These are phyloP conservation scores for Calocera cornea DNA, from an alignment of 768 basidiomycete species.

Conservation along the genomic window DNA sequence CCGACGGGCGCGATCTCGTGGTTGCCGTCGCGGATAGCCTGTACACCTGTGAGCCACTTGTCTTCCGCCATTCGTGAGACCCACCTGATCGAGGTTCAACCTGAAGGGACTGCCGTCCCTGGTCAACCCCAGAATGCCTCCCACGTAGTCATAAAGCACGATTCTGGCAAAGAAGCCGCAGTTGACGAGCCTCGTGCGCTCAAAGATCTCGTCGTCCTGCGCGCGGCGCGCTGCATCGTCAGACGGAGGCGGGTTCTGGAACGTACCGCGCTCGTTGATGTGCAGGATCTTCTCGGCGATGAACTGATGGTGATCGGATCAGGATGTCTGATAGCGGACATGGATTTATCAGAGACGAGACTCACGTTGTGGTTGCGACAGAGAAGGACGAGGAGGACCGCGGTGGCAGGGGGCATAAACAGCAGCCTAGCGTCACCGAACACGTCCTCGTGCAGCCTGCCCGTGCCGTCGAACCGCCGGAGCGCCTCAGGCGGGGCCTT, in stretches of 20 bases:
- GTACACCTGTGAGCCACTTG: background rate
- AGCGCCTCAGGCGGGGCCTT: slow-evolving; percentile 2
- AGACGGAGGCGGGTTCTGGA: slow-evolving; percentile 20
- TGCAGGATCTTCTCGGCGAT: slow-evolving; percentile 51
- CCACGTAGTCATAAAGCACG: slow-evolving; percentile 16
- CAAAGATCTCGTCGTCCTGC: slow-evolving; percentile 70
- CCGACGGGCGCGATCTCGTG: slow-evolving; percentile 2
- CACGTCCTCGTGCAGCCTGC: slow-evolving; percentile 50
- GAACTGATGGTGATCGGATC: slow-evolving; percentile 32
- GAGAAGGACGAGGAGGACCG: slow-evolving; percentile 44
- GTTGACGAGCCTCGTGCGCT: slow-evolving; percentile 52
- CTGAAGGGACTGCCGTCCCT: slow-evolving; percentile 15
- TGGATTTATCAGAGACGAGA: slow-evolving; percentile 32
- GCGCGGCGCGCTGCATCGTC: slow-evolving; percentile 20
- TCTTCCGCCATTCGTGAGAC: slow-evolving; percentile 32
- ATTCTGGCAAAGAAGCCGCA: slow-evolving; percentile 23
- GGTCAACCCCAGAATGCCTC: slow-evolving; percentile 9
- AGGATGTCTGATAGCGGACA: slow-evolving; percentile 28
- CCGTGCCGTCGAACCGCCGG: slow-evolving; percentile 39
- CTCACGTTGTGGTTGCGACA: slow-evolving; percentile 9
- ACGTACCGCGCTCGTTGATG: slow-evolving; percentile 53
- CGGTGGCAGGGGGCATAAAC: slow-evolving; percentile 57
- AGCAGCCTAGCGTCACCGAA: slow-evolving; percentile 55
- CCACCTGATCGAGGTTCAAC: slow-evolving; percentile 25
- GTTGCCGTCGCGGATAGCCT: slow-evolving; percentile 1